Conservation (phyloP, 108 stramenopile species). For the Asterionellopsis glacialis region DNA sequence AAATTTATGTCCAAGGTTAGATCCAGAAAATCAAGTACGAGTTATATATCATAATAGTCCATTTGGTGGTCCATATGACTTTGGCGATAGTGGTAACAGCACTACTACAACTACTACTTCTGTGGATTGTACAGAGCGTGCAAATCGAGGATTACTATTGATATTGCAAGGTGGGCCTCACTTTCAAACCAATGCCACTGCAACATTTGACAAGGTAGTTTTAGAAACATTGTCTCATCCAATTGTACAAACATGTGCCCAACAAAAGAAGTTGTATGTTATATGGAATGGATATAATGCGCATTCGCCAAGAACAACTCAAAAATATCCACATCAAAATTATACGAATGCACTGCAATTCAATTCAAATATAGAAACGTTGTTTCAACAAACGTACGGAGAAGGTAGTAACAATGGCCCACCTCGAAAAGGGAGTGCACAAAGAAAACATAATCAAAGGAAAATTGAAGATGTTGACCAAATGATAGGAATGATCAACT, state of each 20-base stretch:
- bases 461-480: not conserved
- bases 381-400: no score
- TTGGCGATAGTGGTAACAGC: not conserved
- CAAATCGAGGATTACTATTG: not conserved
- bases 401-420: no score
- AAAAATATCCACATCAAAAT: slow-evolving; percentile 6
- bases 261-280: not conserved
- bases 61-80: not conserved
- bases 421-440: no score
- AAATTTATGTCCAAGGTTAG: no score
- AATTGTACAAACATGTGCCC: not conserved
- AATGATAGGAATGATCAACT: slow-evolving; percentile 1
- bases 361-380: no score
- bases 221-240: not conserved
- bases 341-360: not conserved
- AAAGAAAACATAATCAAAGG: not conserved
- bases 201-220: not conserved
- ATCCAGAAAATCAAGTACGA: no score
- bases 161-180: slow-evolving; percentile 5
- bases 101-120: no score
- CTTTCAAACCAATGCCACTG: not conserved
- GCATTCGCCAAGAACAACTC: not conserved
- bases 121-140: not conserved
- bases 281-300: not conserved
- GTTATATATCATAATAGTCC: no score